These are phyloP conservation scores for Cladosporium sp. DNA, from an alignment of 2,329 filamentous ascomycete genomes.

Conservation along the genomic window DNA sequence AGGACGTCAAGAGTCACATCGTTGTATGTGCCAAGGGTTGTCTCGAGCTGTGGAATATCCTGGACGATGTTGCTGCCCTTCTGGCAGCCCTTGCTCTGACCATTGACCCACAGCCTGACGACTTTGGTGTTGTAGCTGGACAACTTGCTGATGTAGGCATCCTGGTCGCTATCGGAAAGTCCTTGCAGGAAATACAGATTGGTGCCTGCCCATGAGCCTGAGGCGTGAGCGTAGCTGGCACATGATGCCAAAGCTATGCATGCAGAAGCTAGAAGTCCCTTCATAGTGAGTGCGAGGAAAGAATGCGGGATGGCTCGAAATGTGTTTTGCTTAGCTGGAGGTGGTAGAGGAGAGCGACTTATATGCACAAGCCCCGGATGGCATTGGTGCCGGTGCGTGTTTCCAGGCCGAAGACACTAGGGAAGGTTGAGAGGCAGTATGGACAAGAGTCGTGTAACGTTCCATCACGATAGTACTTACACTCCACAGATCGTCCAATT, in stretches of 20 bases:
- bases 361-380: too few species aligned
- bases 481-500: too few species aligned
- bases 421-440: too few species aligned
- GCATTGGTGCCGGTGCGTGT: too few species aligned
- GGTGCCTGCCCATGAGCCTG: slow-evolving; percentile 7
- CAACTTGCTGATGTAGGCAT: slow-evolving; percentile 10
- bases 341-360: too few species aligned
- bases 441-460: too few species aligned
- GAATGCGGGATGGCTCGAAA: too few species aligned
- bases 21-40: slow-evolving; percentile 10
- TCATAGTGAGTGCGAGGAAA: not conserved
- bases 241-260: not conserved
- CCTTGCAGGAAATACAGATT: slow-evolving; percentile 10
- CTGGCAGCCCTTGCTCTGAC: slow-evolving; percentile 1
- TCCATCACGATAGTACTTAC: too few species aligned
- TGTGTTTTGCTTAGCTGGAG: too few species aligned
- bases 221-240: not conserved
- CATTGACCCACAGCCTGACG: slow-evolving; percentile 11
- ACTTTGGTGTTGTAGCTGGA: slow-evolving; percentile 1
- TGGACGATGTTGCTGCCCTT: slow-evolving; percentile 11
- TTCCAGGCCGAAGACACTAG: too few species aligned
- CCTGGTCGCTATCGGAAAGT: not conserved
- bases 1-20: slow-evolving; percentile 5
- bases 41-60: slow-evolving; percentile 9
- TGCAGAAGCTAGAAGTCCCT: not conserved